These are phyloP conservation scores for Stephania yunnanensis DNA, from an alignment of 164 flowering plant genomes.

Conservation along the genomic window DNA sequence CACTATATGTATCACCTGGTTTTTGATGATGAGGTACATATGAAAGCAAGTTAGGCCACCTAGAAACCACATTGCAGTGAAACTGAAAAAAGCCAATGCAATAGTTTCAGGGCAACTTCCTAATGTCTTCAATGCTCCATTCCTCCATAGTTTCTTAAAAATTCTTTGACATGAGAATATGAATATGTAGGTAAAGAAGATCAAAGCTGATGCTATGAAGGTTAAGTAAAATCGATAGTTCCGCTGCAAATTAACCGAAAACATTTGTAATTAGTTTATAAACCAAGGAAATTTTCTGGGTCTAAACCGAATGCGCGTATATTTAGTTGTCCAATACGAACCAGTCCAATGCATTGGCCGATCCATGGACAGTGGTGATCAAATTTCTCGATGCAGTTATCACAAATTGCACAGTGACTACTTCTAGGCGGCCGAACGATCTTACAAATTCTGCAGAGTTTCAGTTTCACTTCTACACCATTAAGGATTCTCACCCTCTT, in stretches of 20 bases:
- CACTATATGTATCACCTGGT: constrained; percentile 34
- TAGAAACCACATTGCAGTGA: constrained; percentile 35
- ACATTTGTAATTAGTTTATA: neutral
- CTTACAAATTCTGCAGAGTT: constrained; percentile 41
- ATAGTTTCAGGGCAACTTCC: constrained; percentile 36
- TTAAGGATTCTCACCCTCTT: constrained; percentile 27
- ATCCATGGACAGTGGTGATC: constrained; percentile 66
- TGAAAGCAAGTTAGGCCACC: constrained; percentile 36
- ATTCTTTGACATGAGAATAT: constrained; percentile 36
- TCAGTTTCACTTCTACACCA: constrained; percentile 40
- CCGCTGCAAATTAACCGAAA: constrained; percentile 25
- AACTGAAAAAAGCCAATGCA: constrained; percentile 35
- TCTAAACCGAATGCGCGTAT: neutral
- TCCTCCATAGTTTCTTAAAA: constrained; percentile 18
- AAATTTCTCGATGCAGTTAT: constrained; percentile 54
- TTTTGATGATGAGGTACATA: constrained; percentile 28
- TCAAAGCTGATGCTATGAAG: constrained; percentile 26
- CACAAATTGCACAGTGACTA: constrained; percentile 50
- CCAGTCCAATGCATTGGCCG: constrained; percentile 51
- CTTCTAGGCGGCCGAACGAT: constrained; percentile 51
- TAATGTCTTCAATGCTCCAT: constrained; percentile 18
- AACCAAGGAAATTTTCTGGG: neutral
- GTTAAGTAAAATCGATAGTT: constrained; percentile 42
- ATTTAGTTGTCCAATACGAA: constrained; percentile 3
- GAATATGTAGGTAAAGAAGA: constrained; percentile 32